These are phyloP conservation scores for Hsuehochloa calcarea DNA, from an alignment of 176 grass and related monocot species.

Conservation along the genomic window DNA sequence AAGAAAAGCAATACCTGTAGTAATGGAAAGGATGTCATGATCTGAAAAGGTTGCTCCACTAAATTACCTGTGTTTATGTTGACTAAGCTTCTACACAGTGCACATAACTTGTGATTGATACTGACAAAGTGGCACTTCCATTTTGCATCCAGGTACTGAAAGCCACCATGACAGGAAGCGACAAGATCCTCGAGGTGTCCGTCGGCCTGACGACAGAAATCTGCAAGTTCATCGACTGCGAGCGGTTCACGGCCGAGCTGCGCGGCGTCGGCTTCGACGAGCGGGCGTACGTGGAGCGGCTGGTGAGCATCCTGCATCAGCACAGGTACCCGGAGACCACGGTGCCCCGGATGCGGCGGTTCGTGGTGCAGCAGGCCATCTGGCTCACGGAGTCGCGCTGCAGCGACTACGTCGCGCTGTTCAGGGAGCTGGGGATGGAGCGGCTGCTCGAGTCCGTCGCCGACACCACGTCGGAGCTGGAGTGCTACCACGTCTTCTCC, in stretches of 20 bases:
- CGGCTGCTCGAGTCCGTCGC: slow-evolving; percentile 37
- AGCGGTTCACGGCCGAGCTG: slow-evolving; percentile 10
- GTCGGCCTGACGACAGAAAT: slow-evolving; percentile 55
- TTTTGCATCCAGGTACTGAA: slow-evolving; percentile 37
- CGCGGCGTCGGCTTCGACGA: slow-evolving; percentile 27
- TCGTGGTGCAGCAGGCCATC: slow-evolving; percentile 31
- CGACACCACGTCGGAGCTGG: slow-evolving; percentile 70
- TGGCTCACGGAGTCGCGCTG: slow-evolving; percentile 33
- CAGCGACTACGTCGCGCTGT: not conserved
- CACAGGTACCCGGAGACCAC: slow-evolving; percentile 25
- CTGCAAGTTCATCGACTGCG: slow-evolving; percentile 29
- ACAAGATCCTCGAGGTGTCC: slow-evolving; percentile 51
- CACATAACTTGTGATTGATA: not conserved
- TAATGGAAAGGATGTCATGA: no score
- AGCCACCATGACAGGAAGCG: slow-evolving; percentile 43
- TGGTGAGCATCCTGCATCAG: slow-evolving; percentile 36
- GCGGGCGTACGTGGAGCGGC: slow-evolving; percentile 50
- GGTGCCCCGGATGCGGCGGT: slow-evolving; percentile 53
- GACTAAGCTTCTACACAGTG: not conserved
- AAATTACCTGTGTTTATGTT: not conserved
- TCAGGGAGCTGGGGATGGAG: slow-evolving; percentile 38
- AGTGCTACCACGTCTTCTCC: slow-evolving; percentile 75
- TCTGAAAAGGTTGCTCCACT: not conserved
- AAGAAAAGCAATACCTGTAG: no score
- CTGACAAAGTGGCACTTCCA: not conserved